phyloP scores from a whole-genome alignment of 768 basidiomycete genomes.

The Phanerochaete carnosa region DNA sequence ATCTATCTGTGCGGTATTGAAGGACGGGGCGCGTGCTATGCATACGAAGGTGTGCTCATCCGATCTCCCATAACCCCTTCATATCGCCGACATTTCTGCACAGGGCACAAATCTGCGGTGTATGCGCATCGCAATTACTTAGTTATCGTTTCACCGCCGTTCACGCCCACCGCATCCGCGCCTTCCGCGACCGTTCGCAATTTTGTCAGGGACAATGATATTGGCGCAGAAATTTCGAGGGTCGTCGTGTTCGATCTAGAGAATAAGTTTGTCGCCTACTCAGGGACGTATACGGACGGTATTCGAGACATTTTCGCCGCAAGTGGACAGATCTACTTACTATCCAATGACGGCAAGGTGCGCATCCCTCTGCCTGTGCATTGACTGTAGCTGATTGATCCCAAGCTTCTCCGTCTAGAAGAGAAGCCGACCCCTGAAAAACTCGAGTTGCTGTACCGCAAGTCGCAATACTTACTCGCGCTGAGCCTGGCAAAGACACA shows the following conservation, averaged over 20 bases:
- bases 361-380: slow-evolving; percentile 16
- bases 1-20: slow-evolving; percentile 83
- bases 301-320: slow-evolving; percentile 80
- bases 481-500: slow-evolving; percentile 81
- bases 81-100: neutral
- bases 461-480: slow-evolving; percentile 76
- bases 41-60: slow-evolving; percentile 74
- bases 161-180: slow-evolving; percentile 61
- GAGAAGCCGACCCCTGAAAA: slow-evolving; percentile 85
- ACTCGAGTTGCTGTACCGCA: slow-evolving; percentile 80
- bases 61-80: neutral
- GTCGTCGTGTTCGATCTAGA: slow-evolving; percentile 89
- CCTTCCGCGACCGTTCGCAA: slow-evolving; percentile 76
- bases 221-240: slow-evolving; percentile 64
- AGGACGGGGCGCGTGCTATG: slow-evolving; percentile 80
- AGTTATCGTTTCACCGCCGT: slow-evolving; percentile 85
- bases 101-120: slow-evolving; percentile 76
- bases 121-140: slow-evolving; percentile 80
- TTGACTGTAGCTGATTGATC: neutral
- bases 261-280: slow-evolving; percentile 87
- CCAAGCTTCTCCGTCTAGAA: slow-evolving; percentile 59
- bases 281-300: slow-evolving; percentile 76
- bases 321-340: slow-evolving; percentile 77
- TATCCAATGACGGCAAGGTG: slow-evolving; percentile 79
- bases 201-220: slow-evolving; percentile 46